Conservation (phyloP, 1,284 basidiomycete genomes). For the Ceraceosorus guamensis region DNA sequence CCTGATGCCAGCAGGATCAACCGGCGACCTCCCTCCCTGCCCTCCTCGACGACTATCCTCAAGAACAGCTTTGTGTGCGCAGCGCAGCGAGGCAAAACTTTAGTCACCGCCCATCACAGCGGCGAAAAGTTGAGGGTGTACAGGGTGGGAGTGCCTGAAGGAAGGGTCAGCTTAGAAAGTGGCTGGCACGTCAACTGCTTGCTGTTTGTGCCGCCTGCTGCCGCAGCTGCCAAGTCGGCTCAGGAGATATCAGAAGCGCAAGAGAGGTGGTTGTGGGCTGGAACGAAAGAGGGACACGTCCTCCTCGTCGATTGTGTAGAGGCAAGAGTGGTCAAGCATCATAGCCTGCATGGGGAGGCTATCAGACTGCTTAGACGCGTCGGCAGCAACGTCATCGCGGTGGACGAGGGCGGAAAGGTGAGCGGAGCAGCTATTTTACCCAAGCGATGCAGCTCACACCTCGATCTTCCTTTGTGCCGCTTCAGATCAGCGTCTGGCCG, state of each 20-base stretch:
- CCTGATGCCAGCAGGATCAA: too few species aligned
- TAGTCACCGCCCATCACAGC: neutral
- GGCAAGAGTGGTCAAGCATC: neutral
- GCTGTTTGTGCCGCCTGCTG: neutral
- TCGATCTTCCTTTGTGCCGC: too few species aligned
- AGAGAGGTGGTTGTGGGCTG: neutral
- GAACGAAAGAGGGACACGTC: neutral
- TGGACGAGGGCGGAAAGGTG: neutral
- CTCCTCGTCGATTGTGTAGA: neutral
- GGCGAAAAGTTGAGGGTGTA: neutral
- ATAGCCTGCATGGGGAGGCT: neutral
- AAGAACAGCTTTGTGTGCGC: too few species aligned
- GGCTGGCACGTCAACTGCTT: neutral
- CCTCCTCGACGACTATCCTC: too few species aligned
- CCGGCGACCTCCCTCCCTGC: too few species aligned
- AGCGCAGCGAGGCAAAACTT: neutral
- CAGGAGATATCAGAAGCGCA: too few species aligned
- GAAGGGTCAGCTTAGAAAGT: neutral
- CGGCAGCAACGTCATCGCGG: neutral
- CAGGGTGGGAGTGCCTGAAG: neutral
- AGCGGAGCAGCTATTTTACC: neutral
- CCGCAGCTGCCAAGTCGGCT: too few species aligned
- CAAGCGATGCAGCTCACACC: neutral
- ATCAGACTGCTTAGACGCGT: neutral
- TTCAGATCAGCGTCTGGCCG: neutral